These are phyloP conservation scores for Aristolochia fimbriata DNA, from an alignment of 164 flowering plant species.

Conservation along the genomic window DNA sequence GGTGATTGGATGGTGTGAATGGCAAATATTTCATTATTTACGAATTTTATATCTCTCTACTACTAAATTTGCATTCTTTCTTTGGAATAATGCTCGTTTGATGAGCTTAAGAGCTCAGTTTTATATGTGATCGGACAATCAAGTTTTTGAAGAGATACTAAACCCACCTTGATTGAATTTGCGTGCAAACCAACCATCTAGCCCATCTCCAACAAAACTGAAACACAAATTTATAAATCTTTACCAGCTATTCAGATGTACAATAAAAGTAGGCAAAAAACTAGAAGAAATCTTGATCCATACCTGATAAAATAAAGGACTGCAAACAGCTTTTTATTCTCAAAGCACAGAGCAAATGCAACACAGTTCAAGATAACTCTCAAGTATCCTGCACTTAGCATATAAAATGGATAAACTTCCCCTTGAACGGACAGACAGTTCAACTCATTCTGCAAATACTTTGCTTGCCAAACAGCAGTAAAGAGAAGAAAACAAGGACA, in stretches of 20 bases:
- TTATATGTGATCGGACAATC: no score
- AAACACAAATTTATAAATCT: conserved; percentile 10
- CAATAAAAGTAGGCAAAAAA: neutral
- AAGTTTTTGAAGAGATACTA: neutral
- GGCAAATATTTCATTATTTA: no score
- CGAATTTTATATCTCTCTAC: no score
- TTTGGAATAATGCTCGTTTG: no score
- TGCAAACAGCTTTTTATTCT: conserved; percentile 59
- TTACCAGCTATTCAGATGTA: neutral
- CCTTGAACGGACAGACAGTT: neutral
- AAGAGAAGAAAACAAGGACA: no score
- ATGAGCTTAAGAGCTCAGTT: no score
- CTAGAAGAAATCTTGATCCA: neutral
- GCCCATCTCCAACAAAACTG: conserved; percentile 92
- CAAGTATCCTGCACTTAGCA: conserved; percentile 50
- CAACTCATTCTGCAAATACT: neutral
- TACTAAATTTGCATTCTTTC: no score
- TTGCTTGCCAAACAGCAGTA: neutral
- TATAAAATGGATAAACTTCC: neutral
- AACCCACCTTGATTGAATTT: conserved; percentile 84
- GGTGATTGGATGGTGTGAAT: no score
- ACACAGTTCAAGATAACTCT: conserved; percentile 59
- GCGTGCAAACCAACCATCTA: conserved; percentile 98
- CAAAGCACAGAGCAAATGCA: conserved; percentile 68
- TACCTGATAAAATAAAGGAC: conserved; percentile 77